Conservation (phyloP, 495 filamentous ascomycete genomes). For the Emericellopsis terricola region DNA sequence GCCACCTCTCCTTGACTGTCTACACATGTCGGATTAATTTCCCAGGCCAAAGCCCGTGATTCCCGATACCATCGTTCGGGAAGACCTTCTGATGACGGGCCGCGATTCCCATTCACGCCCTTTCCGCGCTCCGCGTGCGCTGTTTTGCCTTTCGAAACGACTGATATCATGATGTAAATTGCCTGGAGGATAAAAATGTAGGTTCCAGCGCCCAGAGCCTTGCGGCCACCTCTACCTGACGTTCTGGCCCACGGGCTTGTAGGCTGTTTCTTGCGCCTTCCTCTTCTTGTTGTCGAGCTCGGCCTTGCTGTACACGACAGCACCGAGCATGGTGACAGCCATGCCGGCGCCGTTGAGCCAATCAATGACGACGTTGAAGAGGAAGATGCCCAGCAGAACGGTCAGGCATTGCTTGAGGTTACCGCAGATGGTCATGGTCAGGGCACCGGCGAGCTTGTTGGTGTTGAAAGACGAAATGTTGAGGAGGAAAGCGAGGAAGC, state of each 20-base stretch:
- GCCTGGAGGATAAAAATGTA: background rate
- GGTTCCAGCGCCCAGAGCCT: background rate
- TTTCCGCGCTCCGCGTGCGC: background rate
- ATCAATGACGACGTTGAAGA: constrained; percentile 31
- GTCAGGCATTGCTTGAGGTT: constrained; percentile 42
- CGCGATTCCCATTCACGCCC: background rate
- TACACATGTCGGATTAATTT: too few species aligned
- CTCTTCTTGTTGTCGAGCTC: constrained; percentile 12
- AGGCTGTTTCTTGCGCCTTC: constrained; percentile 1
- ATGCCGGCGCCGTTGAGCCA: constrained; percentile 27
- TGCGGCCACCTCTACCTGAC: background rate
- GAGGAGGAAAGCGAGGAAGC: constrained; percentile 30
- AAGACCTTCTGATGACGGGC: too few species aligned
- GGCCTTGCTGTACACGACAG: constrained; percentile 26
- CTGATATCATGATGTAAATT: too few species aligned
- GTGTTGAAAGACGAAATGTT: constrained; percentile 37
- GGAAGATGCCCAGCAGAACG: constrained; percentile 30
- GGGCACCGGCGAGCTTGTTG: constrained; percentile 35
- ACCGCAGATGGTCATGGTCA: constrained; percentile 38
- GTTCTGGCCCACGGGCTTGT: constrained; percentile 1
- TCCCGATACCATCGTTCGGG: too few species aligned
- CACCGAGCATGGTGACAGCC: constrained; percentile 23
- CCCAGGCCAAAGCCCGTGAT: too few species aligned
- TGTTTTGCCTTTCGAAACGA: background rate
- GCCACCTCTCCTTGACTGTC: too few species aligned